A percentile compares a stretch with the other conserved stretches of the same genome.
These are phyloP conservation scores for Suillus alpinus DNA, from an alignment of 768 basidiomycete genomes.

Conservation along the genomic window DNA sequence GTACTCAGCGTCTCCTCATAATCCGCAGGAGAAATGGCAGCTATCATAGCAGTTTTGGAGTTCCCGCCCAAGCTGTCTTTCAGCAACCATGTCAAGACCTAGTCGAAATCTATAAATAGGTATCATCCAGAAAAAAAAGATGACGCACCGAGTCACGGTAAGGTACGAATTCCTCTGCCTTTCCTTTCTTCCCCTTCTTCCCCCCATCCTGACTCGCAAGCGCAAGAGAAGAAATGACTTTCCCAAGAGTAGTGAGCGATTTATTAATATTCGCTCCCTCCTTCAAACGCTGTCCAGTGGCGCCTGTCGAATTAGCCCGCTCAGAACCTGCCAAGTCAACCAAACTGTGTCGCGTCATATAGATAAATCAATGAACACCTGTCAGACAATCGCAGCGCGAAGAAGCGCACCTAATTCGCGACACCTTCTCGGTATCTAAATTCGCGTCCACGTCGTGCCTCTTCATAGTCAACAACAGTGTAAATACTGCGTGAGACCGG, in stretches of 20 bases:
- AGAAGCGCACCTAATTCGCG: slow-evolving; percentile 76
- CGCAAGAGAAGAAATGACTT: slow-evolving; percentile 93
- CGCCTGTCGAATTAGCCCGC: slow-evolving; percentile 95
- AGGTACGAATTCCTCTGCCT: slow-evolving; percentile 89
- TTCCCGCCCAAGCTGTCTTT: slow-evolving; percentile 98
- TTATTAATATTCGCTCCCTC: slow-evolving; percentile 99
- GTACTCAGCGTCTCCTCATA: slow-evolving; percentile 98
- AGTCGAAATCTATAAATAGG: slow-evolving; percentile 4
- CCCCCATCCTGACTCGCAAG: slow-evolving; percentile 49
- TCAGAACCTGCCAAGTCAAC: slow-evolving; percentile 98
- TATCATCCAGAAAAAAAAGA: neutral
- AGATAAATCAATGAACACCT: neutral
- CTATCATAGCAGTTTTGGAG: slow-evolving; percentile 99
- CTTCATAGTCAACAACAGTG: slow-evolving; percentile 91
- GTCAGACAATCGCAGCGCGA: neutral
- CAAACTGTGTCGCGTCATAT: slow-evolving; percentile 47
- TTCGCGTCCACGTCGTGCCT: slow-evolving; percentile 80
- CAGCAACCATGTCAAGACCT: slow-evolving; percentile 97
- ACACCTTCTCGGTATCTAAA: slow-evolving; percentile 97
- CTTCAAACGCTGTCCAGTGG: slow-evolving; percentile 92
- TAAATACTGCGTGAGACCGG: slow-evolving; percentile 97
- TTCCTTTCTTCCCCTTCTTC: slow-evolving; percentile 89
- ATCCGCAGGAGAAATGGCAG: slow-evolving; percentile 97
- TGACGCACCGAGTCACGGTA: slow-evolving; percentile 90
- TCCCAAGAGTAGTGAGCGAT: slow-evolving; percentile 94